Conservation (phyloP, 345 rosid genomes). For the Acer negundo region DNA sequence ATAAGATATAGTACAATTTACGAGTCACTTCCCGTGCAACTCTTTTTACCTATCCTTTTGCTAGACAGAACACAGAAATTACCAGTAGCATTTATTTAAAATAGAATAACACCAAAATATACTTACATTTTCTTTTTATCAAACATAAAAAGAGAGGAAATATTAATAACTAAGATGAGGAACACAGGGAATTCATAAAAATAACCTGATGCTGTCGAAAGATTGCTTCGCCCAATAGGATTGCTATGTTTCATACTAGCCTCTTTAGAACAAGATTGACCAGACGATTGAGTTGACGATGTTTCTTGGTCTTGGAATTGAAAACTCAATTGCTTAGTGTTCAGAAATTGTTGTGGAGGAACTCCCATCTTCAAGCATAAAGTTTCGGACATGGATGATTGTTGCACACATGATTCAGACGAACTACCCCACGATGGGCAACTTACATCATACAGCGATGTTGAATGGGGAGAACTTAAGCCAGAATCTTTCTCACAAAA, state of each 20-base stretch:
- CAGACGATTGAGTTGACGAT: conserved; percentile 69
- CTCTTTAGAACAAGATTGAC: conserved; percentile 66
- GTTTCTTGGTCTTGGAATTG: conserved; percentile 64
- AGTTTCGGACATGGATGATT: conserved; percentile 36
- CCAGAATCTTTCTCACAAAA: conserved; percentile 43
- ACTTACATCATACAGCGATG: conserved; percentile 35
- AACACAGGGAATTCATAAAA: conserved; percentile 6
- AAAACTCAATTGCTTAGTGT: conserved; percentile 34
- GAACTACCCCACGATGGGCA: conserved; percentile 49
- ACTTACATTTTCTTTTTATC: no score
- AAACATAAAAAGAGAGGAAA: neutral
- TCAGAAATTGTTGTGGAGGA: conserved; percentile 35
- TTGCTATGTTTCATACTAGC: conserved; percentile 49
- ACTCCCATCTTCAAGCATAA: conserved; percentile 54
- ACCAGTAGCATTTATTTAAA: neutral
- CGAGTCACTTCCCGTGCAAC: neutral
- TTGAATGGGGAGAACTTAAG: conserved; percentile 24
- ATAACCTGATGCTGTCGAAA: conserved; percentile 37
- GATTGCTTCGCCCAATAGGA: conserved; percentile 27
- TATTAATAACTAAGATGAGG: neutral
- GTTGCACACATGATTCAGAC: conserved; percentile 29
- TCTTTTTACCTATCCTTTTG: neutral
- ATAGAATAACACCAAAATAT: neutral
- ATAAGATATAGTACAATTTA: neutral
- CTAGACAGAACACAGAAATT: neutral